Percentiles rank a stretch among this genome's conserved stretches.
phyloP scores from a whole-genome alignment of 345 rosid genomes.

The Euphorbia peplus region DNA sequence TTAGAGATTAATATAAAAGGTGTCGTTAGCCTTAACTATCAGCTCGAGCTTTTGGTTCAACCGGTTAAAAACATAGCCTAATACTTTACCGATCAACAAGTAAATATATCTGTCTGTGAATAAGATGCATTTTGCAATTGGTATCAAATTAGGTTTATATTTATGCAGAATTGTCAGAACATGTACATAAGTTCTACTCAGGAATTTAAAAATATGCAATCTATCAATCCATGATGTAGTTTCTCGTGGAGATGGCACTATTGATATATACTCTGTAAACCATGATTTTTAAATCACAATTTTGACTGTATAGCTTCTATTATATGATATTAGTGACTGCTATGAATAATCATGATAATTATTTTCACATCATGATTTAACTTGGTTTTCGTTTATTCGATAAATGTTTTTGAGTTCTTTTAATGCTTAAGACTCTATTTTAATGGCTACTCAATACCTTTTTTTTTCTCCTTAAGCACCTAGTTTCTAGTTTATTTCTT shows the following conservation, averaged over 20 bases:
- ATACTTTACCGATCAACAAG: not conserved
- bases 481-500: not conserved
- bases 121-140: no score
- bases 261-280: not conserved
- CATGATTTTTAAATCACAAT: not conserved
- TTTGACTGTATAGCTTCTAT: not conserved
- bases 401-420: no score
- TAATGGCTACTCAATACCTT: not conserved
- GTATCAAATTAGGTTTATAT: not conserved
- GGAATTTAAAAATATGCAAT: not conserved
- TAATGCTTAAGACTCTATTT: conserved; percentile 6
- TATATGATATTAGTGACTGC: not conserved
- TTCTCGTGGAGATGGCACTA: not conserved
- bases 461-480: not conserved
- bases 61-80: no score
- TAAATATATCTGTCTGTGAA: not conserved
- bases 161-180: not conserved
- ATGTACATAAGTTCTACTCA: not conserved
- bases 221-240: not conserved
- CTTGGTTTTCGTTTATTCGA: not conserved
- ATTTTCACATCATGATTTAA: not conserved
- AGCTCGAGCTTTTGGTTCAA: no score
- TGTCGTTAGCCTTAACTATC: no score
- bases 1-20: no score
- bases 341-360: not conserved